phyloP scores from a whole-genome alignment of 1,284 basidiomycete species.

The Meira miltonrushii region DNA sequence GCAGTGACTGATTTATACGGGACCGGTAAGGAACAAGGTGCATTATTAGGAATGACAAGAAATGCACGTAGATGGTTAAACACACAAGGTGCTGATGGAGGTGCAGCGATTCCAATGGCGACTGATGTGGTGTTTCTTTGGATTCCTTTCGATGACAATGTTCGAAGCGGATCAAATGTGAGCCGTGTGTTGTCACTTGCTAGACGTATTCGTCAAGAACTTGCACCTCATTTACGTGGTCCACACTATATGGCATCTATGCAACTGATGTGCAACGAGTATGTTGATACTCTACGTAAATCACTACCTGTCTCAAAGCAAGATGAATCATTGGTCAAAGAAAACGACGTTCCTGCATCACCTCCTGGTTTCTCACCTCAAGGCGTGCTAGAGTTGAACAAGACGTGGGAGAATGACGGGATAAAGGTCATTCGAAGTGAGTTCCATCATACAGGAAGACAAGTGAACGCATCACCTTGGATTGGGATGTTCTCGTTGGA shows the following conservation, averaged over 20 bases:
- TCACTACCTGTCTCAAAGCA: background rate
- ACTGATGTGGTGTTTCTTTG: conserved; percentile 27
- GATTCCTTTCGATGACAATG: conserved; percentile 17
- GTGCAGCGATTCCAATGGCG: conserved; percentile 16
- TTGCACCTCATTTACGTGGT: background rate
- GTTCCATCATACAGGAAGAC: conserved; percentile 17
- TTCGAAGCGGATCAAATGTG: conserved; percentile 6
- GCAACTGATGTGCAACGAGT: background rate
- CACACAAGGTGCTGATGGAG: background rate
- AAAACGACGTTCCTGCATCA: background rate
- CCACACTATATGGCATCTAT: background rate
- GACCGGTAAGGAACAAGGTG: conserved; percentile 16
- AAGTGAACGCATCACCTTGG: conserved; percentile 28
- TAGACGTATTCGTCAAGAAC: background rate
- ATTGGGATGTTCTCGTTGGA: conserved; percentile 22
- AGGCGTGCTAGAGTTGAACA: background rate
- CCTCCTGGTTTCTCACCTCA: background rate
- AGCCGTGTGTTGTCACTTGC: background rate
- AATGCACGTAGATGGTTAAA: conserved; percentile 23
- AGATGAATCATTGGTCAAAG: background rate
- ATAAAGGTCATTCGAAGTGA: conserved; percentile 17
- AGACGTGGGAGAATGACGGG: background rate
- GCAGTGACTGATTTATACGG: conserved; percentile 12
- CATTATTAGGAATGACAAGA: conserved; percentile 26
- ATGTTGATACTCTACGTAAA: background rate